Base-by-base conservation (phyloP, 371 early-diverging fungal genomes). In the Synchytrium microbalum region DNA sequence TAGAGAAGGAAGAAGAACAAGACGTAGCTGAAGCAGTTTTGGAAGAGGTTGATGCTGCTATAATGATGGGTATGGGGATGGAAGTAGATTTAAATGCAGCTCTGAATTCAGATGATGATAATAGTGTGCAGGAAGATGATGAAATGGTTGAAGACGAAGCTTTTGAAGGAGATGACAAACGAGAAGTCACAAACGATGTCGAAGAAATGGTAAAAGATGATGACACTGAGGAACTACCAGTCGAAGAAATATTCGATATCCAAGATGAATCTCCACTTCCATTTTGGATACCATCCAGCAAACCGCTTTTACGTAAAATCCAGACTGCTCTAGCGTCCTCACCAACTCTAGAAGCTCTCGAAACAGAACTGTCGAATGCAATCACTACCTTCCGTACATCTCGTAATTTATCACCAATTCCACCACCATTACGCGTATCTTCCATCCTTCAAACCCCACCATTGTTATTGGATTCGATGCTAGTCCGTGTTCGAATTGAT, bases 401-500 rank as follows among this genome's bases (percentile, higher is more conserved):
- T 8, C 56, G 56, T 13, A 55, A n/a, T 55, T 24, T 28, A 28
- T 5, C 56, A 55, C 25, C 28, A 8, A 8, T 28, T 24, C 56
- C 56, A 8, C 56, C 56, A 24, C 56, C 13, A 5, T 19, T 38
- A 55, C n/a, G 14, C 51, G n/a, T 51, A n/a, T n/a, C n/a, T n/a
- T n/a, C n/a, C n/a, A n/a, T 51, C 51, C 51, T 51, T 51, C 56
- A n/a, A n/a, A 13, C 56, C 8, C 56, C 56, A 55, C 56, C 56
- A 24, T 13, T 24, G 56, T n/a, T 55, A 24, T 54, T 76, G 2
- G 60, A 63, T 29, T 58, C 71, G 28, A 67, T 74, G 0, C 72
- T 85, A 10, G 74, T 85, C 3, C 76, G 81, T 24, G 72, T 85
- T 1, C 67, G 78, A 2, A 14, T 87, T 16, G 67, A 67, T 8